Conservation (phyloP, 2,329 filamentous ascomycete genomes). For the Cytospora chrysosperma region DNA sequence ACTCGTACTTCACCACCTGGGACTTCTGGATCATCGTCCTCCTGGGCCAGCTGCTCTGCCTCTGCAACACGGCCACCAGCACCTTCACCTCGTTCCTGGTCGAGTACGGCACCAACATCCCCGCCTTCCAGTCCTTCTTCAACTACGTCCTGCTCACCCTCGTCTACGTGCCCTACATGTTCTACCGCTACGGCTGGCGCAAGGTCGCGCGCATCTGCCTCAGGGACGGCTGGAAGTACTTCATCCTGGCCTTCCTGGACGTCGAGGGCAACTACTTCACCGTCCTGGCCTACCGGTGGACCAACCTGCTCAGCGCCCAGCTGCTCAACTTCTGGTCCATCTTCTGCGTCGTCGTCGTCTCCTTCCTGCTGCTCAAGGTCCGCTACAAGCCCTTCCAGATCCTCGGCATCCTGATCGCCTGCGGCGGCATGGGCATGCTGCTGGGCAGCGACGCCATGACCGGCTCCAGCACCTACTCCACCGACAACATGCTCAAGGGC, state of each 20-base stretch:
- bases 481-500: slow-evolving; percentile 77
- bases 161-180: slow-evolving; percentile 77
- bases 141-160: slow-evolving; percentile 84
- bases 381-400: slow-evolving; percentile 89
- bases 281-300: slow-evolving; percentile 89
- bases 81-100: slow-evolving; percentile 81
- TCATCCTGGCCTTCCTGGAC: slow-evolving; percentile 89
- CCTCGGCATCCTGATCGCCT: slow-evolving; percentile 82
- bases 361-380: slow-evolving; percentile 78
- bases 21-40: slow-evolving; percentile 86
- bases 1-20: slow-evolving; percentile 74
- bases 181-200: slow-evolving; percentile 76
- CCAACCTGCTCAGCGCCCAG: slow-evolving; percentile 88
- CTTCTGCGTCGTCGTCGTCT: slow-evolving; percentile 83
- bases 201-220: slow-evolving; percentile 64
- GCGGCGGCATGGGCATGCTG: slow-evolving; percentile 85
- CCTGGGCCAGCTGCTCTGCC: slow-evolving; percentile 79
- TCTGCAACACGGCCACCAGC: slow-evolving; percentile 91
- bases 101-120: slow-evolving; percentile 69
- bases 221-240: slow-evolving; percentile 86
- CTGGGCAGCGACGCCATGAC: slow-evolving; percentile 86
- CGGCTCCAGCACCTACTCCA: slow-evolving; percentile 66
- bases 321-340: slow-evolving; percentile 99
- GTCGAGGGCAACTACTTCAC: slow-evolving; percentile 98
- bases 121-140: slow-evolving; percentile 93